Base-by-base conservation (phyloP, 2,329 filamentous ascomycete genomes). In the Verticillium klebahnii region DNA sequence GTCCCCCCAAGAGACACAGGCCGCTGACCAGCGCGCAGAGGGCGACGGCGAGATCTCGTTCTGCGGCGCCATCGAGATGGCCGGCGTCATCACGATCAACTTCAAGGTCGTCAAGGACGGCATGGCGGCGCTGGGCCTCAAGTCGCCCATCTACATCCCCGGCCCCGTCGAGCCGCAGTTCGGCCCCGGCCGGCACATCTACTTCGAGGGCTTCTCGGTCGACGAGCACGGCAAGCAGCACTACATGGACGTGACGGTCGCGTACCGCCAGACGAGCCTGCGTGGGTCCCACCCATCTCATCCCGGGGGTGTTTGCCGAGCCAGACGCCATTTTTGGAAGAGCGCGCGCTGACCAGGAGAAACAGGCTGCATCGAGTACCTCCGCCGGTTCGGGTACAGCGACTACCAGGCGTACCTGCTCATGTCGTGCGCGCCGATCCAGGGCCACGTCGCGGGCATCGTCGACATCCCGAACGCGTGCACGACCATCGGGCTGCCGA, bases 381-480 rank as follows among this genome's bases (percentile, higher is more conserved):
- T 95, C 63, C 82, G 86, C 52, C 81, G 91, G 59, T 95, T 88
- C 74, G 92, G 89, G 58, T 88, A 88, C 69, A 81, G 75, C 19
- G 84, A 85, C 66, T 85, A 97, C 71, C 93, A 97, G 77, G 87
- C 92, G 66, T 97, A 97, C 72, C 81, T 97, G 34, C 77, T 97
- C 58, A 78, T 97, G 56, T 93, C 90, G 17, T 95, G 91, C 72
- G 93, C 93, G 0, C 93, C 93, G 0, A 84, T 97, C 5, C 90
- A 96, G 73, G 93, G 93, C 0, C 91, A 96, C 71, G 85, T 97
- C 59, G 93, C 92, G 1, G 93, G 93, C 0, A 90, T 97, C 61
- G 93, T 96, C 9, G 92, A 96, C 74, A 91, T 96, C 57, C 93
- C 93, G 0, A 96, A 97, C 72, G 91, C 90, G 0, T 97, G 93